phyloP scores from a whole-genome alignment of 495 filamentous ascomycete species.

The Daldinia vernicosa region DNA sequence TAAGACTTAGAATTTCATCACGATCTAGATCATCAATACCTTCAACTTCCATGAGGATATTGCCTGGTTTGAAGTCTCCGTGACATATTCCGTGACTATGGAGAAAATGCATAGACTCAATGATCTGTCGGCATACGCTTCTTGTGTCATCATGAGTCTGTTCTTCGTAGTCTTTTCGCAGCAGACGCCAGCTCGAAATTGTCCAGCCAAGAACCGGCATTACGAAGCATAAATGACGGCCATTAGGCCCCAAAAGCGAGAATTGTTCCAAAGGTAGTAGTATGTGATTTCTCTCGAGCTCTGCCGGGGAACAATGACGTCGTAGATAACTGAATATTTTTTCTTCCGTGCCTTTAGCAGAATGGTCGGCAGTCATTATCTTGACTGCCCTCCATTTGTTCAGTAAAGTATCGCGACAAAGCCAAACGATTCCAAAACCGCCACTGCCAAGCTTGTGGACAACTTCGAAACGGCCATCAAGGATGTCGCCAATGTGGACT shows the following conservation, averaged over 20 bases:
- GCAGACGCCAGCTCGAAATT: conserved; percentile 4
- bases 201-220: conserved; percentile 22
- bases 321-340: conserved; percentile 17
- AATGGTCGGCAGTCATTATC: conserved; percentile 31
- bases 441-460: conserved; percentile 65
- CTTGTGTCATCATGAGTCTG: conserved; percentile 4
- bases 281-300: conserved; percentile 26
- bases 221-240: conserved; percentile 50
- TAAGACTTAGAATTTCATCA: conserved; percentile 17
- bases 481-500: conserved; percentile 55
- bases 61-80: conserved; percentile 41
- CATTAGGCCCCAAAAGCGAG: conserved; percentile 51
- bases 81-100: conserved; percentile 42
- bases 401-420: conserved; percentile 56
- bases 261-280: conserved; percentile 46
- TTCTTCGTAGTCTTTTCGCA: background rate
- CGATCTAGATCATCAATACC: conserved; percentile 35
- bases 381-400: conserved; percentile 44
- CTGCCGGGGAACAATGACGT: background rate
- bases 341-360: conserved; percentile 14
- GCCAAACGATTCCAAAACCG: conserved; percentile 63
- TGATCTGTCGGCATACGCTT: conserved; percentile 40
- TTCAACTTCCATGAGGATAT: conserved; percentile 40
- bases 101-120: conserved; percentile 31
- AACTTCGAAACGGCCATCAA: conserved; percentile 54